Conservation (phyloP, 345 rosid species). For the Hibiscus syriacus region DNA sequence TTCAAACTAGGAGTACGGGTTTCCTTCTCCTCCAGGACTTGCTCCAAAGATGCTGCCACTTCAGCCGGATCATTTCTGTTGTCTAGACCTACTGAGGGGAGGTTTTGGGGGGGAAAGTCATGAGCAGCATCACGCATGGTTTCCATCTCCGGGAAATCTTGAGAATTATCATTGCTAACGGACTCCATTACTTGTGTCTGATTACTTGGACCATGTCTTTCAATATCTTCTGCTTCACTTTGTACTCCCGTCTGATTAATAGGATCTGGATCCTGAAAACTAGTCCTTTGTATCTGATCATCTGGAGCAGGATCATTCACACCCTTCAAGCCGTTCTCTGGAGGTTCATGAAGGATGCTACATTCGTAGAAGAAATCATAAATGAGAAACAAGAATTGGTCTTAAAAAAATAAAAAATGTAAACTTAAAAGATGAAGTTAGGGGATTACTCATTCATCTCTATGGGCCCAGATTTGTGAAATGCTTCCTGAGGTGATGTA, state of each 20-base stretch:
- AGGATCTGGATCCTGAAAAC: slow-evolving; percentile 24
- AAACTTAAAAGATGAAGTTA: slow-evolving; percentile 9
- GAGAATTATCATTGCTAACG: slow-evolving; percentile 14
- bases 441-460: slow-evolving; percentile 37
- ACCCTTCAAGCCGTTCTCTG: slow-evolving; percentile 13
- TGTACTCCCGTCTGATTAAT: slow-evolving; percentile 25
- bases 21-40: slow-evolving; percentile 34
- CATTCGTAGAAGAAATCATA: slow-evolving; percentile 4
- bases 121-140: slow-evolving; percentile 41
- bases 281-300: slow-evolving; percentile 22
- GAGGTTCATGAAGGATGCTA: slow-evolving; percentile 24
- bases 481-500: slow-evolving; percentile 4
- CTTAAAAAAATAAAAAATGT: not conserved
- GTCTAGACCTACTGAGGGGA: slow-evolving; percentile 21
- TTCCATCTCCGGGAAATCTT: slow-evolving; percentile 49
- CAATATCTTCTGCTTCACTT: slow-evolving; percentile 5
- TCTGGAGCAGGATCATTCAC: slow-evolving; percentile 19
- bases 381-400: not conserved
- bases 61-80: slow-evolving; percentile 18
- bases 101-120: slow-evolving; percentile 25
- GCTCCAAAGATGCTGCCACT: slow-evolving; percentile 19
- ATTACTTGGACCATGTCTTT: slow-evolving; percentile 26
- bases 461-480: slow-evolving; percentile 18
- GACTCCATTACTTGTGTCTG: slow-evolving; percentile 23
- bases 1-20: slow-evolving; percentile 30